A percentile compares a stretch with the other conserved stretches of the same genome.
These are phyloP conservation scores for Amanita rimosa DNA, from an alignment of 768 basidiomycete genomes.

Conservation along the genomic window DNA sequence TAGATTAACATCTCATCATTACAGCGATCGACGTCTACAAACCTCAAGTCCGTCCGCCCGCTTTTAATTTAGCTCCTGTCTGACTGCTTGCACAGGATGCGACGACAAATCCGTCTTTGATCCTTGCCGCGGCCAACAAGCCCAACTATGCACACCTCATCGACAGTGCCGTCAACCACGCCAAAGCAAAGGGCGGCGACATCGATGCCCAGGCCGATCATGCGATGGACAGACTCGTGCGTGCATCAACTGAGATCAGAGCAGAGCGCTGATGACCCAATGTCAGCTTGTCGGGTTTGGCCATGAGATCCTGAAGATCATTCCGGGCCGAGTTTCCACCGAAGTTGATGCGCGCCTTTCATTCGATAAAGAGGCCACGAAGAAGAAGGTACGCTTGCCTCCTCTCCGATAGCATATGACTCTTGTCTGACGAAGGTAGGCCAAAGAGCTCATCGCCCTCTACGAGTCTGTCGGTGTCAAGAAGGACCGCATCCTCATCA, in stretches of 20 bases:
- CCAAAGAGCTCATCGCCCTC: constrained; percentile 81
- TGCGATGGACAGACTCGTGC: constrained; percentile 83
- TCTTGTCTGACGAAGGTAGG: too few relatives aligned
- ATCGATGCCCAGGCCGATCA: constrained; percentile 64
- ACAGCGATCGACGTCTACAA: constrained; percentile 93
- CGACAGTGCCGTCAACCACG: constrained; percentile 61
- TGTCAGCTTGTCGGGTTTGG: constrained; percentile 93
- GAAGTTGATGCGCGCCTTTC: constrained; percentile 98
- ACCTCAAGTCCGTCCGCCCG: constrained; percentile 52
- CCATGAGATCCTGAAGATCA: constrained; percentile 86
- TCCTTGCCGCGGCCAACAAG: constrained; percentile 89
- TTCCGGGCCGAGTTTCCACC: constrained; percentile 97
- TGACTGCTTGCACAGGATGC: constrained; percentile 55
- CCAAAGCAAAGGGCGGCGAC: constrained; percentile 72
- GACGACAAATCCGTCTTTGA: constrained; percentile 94
- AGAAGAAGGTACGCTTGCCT: constrained; percentile 52
- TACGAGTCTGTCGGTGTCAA: constrained; percentile 91
- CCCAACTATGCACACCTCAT: constrained; percentile 75
- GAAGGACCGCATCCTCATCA: constrained; percentile 94
- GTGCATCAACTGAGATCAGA: constrained; percentile 14
- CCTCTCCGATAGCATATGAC: too few relatives aligned
- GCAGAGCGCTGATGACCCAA: background rate
- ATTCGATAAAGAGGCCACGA: constrained; percentile 89
- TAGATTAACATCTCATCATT: constrained; percentile 1
- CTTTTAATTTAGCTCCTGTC: background rate